Evolutionary conservation across 208 protist genomes (phyloP), one percentile per base, ranked within the genome.

Genomic region (Balamuthia mandrillaris): DNA sequence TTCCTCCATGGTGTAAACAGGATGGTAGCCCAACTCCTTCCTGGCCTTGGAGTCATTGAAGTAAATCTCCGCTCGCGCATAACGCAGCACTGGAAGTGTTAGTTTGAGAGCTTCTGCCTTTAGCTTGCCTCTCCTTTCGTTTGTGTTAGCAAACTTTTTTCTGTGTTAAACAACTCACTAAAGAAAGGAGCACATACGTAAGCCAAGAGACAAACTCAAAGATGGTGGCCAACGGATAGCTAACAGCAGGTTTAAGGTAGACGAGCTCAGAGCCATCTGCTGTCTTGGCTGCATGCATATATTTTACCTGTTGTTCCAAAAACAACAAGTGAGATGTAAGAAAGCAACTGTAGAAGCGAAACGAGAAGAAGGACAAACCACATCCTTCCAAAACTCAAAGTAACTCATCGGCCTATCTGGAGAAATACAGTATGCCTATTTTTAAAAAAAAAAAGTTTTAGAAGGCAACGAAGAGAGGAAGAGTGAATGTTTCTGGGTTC

Each of bases 361-460:
- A n/a, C n/a, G n/a, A n/a, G n/a, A n/a, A n/a, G n/a, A n/a, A n/a
- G n/a, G n/a, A n/a, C n/a, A n/a, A n/a, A n/a, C n/a, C n/a, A n/a
- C n/a, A n/a, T n/a, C n/a, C n/a, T n/a, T n/a, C n/a, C n/a, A n/a
- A 35, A 78, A 78, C 4, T 78, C 68, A 31, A 58, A 52, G 45
- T 78, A 58, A 31, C 68, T 35, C 44, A 78, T 49, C 14, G 68
- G 68, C 45, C 58, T 47, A 33, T 78, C n/a, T 10, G 51, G 45
- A 10, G 68, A 42, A 35, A 78, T 56, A 35, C 51, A 78, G 45
- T 58, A 78, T 24, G 68, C 68, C 68, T 78, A 9, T 37, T 14
- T 29, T 70, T 70, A 65, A 1, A 24, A 0, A 4, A 7, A 9
- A 35, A 31, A 18, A 31, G 58, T 14, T 0, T 42, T 9, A 7